Conservation (phyloP, 768 basidiomycete genomes). For the Hortiboletus flavorubellus region DNA sequence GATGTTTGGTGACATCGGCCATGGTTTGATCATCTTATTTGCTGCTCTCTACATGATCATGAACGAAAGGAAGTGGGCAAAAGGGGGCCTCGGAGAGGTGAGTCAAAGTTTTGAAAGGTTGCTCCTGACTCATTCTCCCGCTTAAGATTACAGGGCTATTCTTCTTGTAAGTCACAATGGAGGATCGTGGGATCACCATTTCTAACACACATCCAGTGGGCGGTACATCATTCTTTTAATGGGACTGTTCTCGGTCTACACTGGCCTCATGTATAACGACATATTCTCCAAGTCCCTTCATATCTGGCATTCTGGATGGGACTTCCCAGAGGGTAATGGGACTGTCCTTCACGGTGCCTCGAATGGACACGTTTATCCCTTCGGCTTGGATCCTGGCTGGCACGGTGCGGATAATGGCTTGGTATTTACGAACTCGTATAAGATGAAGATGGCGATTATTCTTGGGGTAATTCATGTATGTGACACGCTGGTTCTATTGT, state of each 20-base stretch:
- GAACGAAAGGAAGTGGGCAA: conserved; percentile 76
- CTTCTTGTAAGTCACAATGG: conserved; percentile 71
- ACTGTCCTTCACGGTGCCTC: conserved; percentile 46
- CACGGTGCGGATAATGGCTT: conserved; percentile 88
- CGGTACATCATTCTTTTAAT: conserved; percentile 98
- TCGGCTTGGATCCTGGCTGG: conserved; percentile 95
- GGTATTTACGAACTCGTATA: conserved; percentile 97
- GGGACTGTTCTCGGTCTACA: conserved; percentile 96
- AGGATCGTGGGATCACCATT: not conserved
- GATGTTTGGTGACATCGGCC: conserved; percentile 99
- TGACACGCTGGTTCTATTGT: conserved; percentile 25
- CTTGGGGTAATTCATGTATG: conserved; percentile 92
- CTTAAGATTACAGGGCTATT: conserved; percentile 78
- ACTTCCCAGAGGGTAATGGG: conserved; percentile 50
- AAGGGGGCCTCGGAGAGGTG: conserved; percentile 72
- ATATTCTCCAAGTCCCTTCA: conserved; percentile 92
- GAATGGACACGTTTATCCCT: conserved; percentile 78
- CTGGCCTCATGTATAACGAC: conserved; percentile 98
- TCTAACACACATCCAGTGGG: conserved; percentile 53
- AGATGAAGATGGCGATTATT: conserved; percentile 99
- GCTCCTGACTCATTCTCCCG: conserved; percentile 8
- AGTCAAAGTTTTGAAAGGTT: conserved; percentile 20
- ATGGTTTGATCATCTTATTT: conserved; percentile 78
- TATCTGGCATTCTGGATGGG: conserved; percentile 87
- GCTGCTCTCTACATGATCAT: conserved; percentile 84